Evolutionary conservation across 768 basidiomycete species (phyloP).

Genomic region (Fomitopsis serialis): DNA sequence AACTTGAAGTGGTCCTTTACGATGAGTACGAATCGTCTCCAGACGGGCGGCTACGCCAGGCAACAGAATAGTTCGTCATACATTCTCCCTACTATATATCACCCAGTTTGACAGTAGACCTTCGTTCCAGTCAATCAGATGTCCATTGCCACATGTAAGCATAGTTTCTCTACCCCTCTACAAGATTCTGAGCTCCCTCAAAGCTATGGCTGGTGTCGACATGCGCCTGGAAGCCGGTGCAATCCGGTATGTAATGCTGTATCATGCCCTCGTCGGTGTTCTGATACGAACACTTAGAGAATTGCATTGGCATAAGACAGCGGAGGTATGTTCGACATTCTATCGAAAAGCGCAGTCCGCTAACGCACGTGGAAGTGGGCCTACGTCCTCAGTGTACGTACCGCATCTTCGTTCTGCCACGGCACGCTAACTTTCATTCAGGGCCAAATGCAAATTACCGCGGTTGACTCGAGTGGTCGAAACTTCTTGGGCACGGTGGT

Average conservation of each 20-base stretch:
- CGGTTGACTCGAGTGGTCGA: slow-evolving; percentile 42
- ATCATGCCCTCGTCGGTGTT: not conserved
- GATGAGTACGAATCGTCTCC: slow-evolving; percentile 54
- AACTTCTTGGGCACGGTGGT: slow-evolving; percentile 45
- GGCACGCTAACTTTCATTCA: not conserved
- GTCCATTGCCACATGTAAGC: slow-evolving; percentile 33
- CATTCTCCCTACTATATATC: not conserved
- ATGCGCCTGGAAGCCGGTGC: slow-evolving; percentile 32
- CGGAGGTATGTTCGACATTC: slow-evolving; percentile 15
- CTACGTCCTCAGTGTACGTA: slow-evolving; percentile 25
- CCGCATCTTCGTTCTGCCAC: not conserved
- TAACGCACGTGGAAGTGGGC: slow-evolving; percentile 20
- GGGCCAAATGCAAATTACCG: slow-evolving; percentile 34
- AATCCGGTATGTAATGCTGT: slow-evolving; percentile 18
- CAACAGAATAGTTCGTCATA: slow-evolving; percentile 46
- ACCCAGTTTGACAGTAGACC: not conserved
- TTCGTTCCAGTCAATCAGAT: slow-evolving; percentile 29
- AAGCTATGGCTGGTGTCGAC: slow-evolving; percentile 27
- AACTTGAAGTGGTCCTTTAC: slow-evolving; percentile 65
- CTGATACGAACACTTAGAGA: slow-evolving; percentile 14
- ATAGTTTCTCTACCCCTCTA: not conserved
- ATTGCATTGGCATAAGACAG: slow-evolving; percentile 31
- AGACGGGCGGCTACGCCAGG: slow-evolving; percentile 60
- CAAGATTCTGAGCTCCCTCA: not conserved
- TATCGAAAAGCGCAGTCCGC: not conserved